phyloP scores from a whole-genome alignment of 2,329 filamentous ascomycete genomes.

The Gaeumannomyces tritici region DNA sequence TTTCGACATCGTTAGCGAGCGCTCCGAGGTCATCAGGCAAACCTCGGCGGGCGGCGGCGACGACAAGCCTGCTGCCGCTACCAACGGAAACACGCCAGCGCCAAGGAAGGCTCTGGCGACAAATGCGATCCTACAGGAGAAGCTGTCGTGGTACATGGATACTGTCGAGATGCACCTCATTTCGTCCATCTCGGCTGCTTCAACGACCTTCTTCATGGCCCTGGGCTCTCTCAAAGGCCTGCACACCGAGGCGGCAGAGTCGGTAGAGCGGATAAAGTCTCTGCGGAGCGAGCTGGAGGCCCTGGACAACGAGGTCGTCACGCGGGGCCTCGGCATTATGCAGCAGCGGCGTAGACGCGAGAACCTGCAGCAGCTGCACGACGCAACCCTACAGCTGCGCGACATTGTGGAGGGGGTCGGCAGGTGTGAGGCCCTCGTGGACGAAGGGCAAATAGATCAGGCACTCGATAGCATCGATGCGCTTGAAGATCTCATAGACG shows the following conservation, averaged over 20 bases:
- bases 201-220: conserved; percentile 91
- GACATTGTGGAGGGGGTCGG: conserved; percentile 67
- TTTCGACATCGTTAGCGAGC: conserved; percentile 93
- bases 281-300: conserved; percentile 70
- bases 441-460: conserved; percentile 72
- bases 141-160: conserved; percentile 99
- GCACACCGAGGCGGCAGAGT: conserved; percentile 85
- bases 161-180: conserved; percentile 97
- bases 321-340: conserved; percentile 76
- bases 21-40: conserved; percentile 85
- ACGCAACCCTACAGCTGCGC: conserved; percentile 75
- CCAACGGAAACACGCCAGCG: conserved; percentile 47
- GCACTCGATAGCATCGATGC: conserved; percentile 70
- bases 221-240: conserved; percentile 83
- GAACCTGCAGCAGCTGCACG: conserved; percentile 73
- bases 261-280: conserved; percentile 75
- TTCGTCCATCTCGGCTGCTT: conserved; percentile 89
- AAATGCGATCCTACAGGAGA: conserved; percentile 95
- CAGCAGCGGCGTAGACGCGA: conserved; percentile 73
- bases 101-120: conserved; percentile 84
- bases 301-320: conserved; percentile 79
- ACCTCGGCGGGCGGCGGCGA: conserved; percentile 32
- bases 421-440: conserved; percentile 70
- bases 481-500: conserved; percentile 72
- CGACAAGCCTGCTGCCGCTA: conserved; percentile 40